Base-by-base conservation (phyloP, 2,329 filamentous ascomycete genomes). In the Fusarium sp. region DNA sequence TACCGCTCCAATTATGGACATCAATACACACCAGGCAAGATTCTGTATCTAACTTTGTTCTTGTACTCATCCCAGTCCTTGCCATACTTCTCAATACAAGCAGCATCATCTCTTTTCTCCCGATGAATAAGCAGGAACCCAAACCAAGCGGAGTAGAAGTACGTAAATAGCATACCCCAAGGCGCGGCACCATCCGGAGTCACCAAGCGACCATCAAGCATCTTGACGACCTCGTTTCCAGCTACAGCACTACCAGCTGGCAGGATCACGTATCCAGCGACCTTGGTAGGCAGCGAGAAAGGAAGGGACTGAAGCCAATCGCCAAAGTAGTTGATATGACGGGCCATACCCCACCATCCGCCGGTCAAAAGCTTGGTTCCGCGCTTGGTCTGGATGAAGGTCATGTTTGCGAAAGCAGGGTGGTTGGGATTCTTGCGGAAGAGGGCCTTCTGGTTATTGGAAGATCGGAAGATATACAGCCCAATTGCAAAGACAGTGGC, bases 271-370 rank as follows among this genome's bases (percentile, higher is more conserved):
- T 95, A 97, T 5, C 95, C 95, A 0, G 94, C 92, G 68, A 95
- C 82, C 0, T 93, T 93, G 0, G 95, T 97, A 0, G 95, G 95
- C 41, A 97, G 85, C 69, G 91, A 93, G 80, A 95, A 97, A 0
- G 94, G 90, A 90, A 93, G 96, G 16, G 92, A 90, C 89, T 97
- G 94, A 72, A 95, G 85, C 95, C 95, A 97, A 83, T 97, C 95
- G 42, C 95, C 95, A 8, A 97, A 85, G 82, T 97, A 97, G 84
- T 97, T 98, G 86, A 97, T 95, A 82, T 98, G 95, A 35, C 95
- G 90, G 1, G 94, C 92, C 30, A 89, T 86, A 38, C 95, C 95
- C 95, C 95, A 97, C 95, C 95, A 98, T 48, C 95, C 95, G 2
- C 92, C 91, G 0, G 91, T 90, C 68, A 98, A 87, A 36, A 97